A percentile compares a stretch with the other conserved stretches of the same genome.
phyloP scores from a whole-genome alignment of 2,329 filamentous ascomycete genomes.

The Colletotrichum magnum region DNA sequence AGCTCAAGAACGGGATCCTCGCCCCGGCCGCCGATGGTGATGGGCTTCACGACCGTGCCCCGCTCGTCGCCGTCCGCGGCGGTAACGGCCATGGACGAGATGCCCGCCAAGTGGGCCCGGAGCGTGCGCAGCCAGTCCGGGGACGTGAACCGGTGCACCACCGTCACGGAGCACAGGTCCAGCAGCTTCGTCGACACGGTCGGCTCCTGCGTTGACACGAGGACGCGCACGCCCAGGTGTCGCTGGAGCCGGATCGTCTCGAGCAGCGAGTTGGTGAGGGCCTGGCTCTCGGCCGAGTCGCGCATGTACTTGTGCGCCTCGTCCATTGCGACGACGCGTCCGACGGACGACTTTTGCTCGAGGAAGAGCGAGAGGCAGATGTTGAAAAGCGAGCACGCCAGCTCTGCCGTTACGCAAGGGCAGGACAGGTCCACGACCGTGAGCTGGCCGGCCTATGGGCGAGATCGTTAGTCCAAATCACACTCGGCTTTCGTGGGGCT shows the following conservation, averaged over 20 bases:
- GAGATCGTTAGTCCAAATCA: background rate
- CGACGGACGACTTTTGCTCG: constrained; percentile 62
- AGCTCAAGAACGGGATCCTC: constrained; percentile 49
- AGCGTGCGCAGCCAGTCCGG: constrained; percentile 51
- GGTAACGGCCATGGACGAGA: constrained; percentile 39
- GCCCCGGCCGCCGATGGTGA: constrained; percentile 40
- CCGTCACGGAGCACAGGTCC: constrained; percentile 78
- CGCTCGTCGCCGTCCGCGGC: background rate
- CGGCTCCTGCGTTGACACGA: constrained; percentile 85
- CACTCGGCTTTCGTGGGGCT: background rate
- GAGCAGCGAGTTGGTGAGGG: constrained; percentile 74
- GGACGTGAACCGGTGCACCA: constrained; percentile 78
- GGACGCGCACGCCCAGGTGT: constrained; percentile 75
- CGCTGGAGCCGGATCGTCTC: constrained; percentile 78
- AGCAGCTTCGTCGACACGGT: constrained; percentile 78
- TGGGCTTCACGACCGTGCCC: background rate
- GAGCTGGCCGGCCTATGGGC: constrained; percentile 60
- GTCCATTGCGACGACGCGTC: constrained; percentile 78
- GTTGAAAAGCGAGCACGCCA: constrained; percentile 80
- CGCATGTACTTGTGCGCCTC: constrained; percentile 86
- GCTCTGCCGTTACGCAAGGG: constrained; percentile 76
- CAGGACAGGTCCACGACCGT: constrained; percentile 82
- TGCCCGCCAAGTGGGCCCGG: constrained; percentile 48
- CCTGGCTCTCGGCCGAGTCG: constrained; percentile 65
- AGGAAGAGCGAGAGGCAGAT: constrained; percentile 78